Base-by-base conservation (phyloP, 108 stramenopile species). In the Fragilariopsis cylindrus region DNA sequence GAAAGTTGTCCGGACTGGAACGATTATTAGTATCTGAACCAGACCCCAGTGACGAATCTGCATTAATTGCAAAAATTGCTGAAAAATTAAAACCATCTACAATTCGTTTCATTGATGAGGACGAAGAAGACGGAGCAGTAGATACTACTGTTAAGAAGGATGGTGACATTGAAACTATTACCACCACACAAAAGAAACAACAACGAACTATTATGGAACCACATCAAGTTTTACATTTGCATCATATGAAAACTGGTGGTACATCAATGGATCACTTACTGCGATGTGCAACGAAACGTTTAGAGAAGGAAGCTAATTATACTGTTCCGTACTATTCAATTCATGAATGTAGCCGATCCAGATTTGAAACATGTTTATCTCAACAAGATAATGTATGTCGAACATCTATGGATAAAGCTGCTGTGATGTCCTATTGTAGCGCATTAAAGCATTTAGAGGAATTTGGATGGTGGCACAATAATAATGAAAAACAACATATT, bases 241-340 rank as follows among this genome's bases (percentile, higher is more conserved):
- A 93, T 69, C 88, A 93, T 79, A 91, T 91, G 90, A 90, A 90
- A 64, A 90, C 91, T n/a, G 91, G 91, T 45, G 91, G 91, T 43
- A 92, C 91, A 2, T 79, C 77, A 49, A 67, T 93, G 13, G 84
- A 88, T 48, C 44, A 65, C 11, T 21, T 89, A 42, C 70, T 93
- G 16, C 67, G 76, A 3, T 93, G 92, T 57, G 87, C 84, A 12
- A 42, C 84, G 0, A 56, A 68, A 9, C 83, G 92, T n/a, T 76
- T 81, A 74, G 55, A 45, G 9, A 42, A 70, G 44, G 79, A 80
- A 44, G 44, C 65, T 1, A 67, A n/a, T 6, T 67, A 60, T 40
- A 60, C 9, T 7, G 62, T 83, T 56, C 83, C 77, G 8, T 75
- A 79, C 58, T 52, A 19, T 3, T 57, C 9, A 2, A 69, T 86